Evolutionary conservation across 106 monocot genomes (phyloP), one percentile per base, ranked within the genome.

Genomic region (Dendrobium huoshanense): DNA sequence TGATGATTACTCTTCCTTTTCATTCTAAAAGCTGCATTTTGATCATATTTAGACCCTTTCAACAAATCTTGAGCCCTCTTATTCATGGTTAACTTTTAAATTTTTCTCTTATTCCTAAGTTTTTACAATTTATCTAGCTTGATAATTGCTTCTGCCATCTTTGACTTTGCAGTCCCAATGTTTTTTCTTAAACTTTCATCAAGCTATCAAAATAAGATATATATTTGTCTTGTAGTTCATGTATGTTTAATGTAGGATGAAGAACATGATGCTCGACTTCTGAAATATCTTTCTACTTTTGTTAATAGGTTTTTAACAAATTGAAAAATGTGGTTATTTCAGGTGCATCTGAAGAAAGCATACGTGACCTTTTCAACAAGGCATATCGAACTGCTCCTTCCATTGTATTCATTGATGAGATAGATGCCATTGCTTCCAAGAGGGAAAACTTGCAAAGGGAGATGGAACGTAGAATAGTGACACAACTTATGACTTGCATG

Each of bases 341-440:
- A 98, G 98, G 98, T 81, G 92, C 87, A 48, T 98, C 98, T 78
- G 98, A 98, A 86, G 91, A 86, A 89, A 95, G 88, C 73, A 95
- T 99, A 78, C 83, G 95, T 10, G 89, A 83, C 72, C 85, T 92
- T 82, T 99, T 99, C 77, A 91, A 87, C 75, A 94, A 93, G 87
- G 98, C 98, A 47, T 87, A 89, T 44, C 82, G 95, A 6, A 91
- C 91, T 67, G 91, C 98, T 67, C 95, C 98, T 74, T 95, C 98
- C 41, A 95, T 99, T 58, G 83, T 99, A 55, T 95, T 99, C 65
- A 99, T 99, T 67, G 98, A 99, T 79, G 95, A 99, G 84, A 95
- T 99, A 55, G 98, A 99, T 85, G 95, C 98, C 41, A 99, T 99
- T 82, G 98, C 93, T 80, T 95, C 98, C 42, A 95, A 99, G 86